phyloP scores from a whole-genome alignment of 2,329 filamentous ascomycete species.

The Phaeosphaeriaceae sp. region DNA sequence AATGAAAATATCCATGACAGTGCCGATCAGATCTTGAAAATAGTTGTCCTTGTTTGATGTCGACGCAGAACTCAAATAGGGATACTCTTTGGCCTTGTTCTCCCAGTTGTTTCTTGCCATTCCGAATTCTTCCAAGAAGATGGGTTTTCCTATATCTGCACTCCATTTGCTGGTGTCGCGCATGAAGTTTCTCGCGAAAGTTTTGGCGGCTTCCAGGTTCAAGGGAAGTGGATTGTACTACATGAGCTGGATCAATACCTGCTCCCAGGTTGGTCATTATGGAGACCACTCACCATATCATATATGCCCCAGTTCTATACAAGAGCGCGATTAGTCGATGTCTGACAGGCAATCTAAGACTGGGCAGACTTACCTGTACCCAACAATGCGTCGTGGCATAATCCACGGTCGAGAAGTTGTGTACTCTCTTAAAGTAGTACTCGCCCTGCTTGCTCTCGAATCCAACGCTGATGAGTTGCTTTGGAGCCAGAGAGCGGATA shows the following conservation, averaged over 20 bases:
- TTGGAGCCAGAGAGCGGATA: conserved; percentile 45
- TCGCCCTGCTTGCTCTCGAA: conserved; percentile 51
- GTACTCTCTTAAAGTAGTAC: conserved; percentile 48
- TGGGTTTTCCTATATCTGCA: conserved; percentile 46
- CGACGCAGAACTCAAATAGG: conserved; percentile 43
- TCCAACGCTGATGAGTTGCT: conserved; percentile 49
- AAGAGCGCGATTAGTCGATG: not conserved
- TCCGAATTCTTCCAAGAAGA: conserved; percentile 51
- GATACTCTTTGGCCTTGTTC: conserved; percentile 45
- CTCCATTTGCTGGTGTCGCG: conserved; percentile 45
- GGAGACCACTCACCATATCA: not conserved
- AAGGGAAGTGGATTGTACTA: conserved; percentile 36
- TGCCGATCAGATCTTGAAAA: conserved; percentile 43
- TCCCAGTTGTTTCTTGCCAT: conserved; percentile 52
- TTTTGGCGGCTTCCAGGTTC: conserved; percentile 43
- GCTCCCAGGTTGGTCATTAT: not conserved
- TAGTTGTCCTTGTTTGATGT: conserved; percentile 50
- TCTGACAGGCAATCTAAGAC: not conserved
- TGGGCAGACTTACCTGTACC: conserved; percentile 30
- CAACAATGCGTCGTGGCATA: conserved; percentile 51
- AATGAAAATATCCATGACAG: conserved; percentile 46
- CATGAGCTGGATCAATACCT: not conserved
- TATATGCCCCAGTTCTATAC: not conserved
- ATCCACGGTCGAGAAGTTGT: conserved; percentile 46
- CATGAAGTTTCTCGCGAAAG: conserved; percentile 45